Percentiles rank a stretch among this genome's conserved stretches.
These are phyloP conservation scores for Leptographium radiaticola DNA, from an alignment of 2,329 filamentous ascomycete genomes.

Conservation along the genomic window DNA sequence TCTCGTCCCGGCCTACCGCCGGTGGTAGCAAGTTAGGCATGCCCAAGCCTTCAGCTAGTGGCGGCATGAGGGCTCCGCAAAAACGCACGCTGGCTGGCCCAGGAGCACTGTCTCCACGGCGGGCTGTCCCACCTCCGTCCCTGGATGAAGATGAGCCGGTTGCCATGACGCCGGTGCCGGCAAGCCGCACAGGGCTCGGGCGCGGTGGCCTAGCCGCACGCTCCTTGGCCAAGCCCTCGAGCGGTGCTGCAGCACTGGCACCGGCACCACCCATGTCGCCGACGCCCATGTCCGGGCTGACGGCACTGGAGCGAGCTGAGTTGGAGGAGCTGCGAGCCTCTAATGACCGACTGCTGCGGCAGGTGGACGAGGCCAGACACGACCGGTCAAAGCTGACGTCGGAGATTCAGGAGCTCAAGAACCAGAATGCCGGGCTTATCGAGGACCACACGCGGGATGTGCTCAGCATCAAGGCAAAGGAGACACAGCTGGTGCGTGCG, in stretches of 20 bases:
- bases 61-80: conserved; percentile 47
- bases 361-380: conserved; percentile 67
- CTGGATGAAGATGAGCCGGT: conserved; percentile 31
- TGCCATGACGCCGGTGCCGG: conserved; percentile 38
- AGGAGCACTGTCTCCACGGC: conserved; percentile 37
- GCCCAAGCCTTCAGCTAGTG: conserved; percentile 37
- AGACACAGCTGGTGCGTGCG: conserved; percentile 88
- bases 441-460: conserved; percentile 95
- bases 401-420: conserved; percentile 87
- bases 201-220: conserved; percentile 75
- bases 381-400: conserved; percentile 73
- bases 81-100: conserved; percentile 39
- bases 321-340: conserved; percentile 76
- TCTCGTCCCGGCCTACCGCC: conserved; percentile 35
- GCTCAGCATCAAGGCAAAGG: conserved; percentile 93
- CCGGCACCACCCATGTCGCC: conserved; percentile 43
- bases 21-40: conserved; percentile 37
- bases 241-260: conserved; percentile 36
- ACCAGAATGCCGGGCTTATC: conserved; percentile 91
- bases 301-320: conserved; percentile 77
- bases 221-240: conserved; percentile 64
- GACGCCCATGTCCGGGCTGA: conserved; percentile 50
- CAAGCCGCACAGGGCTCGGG: conserved; percentile 49
- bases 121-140: conserved; percentile 32
- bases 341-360: conserved; percentile 62